Evolutionary conservation across 805 yeast species (phyloP).

Genomic region (Saccharomycopsis olivae): DNA sequence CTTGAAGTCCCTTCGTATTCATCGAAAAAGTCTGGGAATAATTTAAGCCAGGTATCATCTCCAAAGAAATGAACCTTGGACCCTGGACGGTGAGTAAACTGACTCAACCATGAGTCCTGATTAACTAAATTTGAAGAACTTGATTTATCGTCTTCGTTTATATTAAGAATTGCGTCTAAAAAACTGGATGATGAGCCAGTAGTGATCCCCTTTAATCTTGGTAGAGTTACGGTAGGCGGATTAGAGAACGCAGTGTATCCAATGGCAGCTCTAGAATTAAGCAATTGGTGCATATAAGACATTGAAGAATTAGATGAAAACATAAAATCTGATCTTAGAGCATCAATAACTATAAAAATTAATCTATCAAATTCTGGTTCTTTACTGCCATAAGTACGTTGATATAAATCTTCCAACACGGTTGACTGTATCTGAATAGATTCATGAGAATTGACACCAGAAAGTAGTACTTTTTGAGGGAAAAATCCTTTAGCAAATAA

Average conservation of each 20-base stretch:
- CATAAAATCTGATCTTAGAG: slow-evolving; percentile 81
- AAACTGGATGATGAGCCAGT: slow-evolving; percentile 94
- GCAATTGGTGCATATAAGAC: slow-evolving; percentile 51
- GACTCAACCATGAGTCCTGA: slow-evolving; percentile 84
- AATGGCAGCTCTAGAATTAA: slow-evolving; percentile 58
- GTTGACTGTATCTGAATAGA: slow-evolving; percentile 17
- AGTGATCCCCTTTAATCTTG: slow-evolving; percentile 84
- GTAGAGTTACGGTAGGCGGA: slow-evolving; percentile 96
- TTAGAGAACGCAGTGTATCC: slow-evolving; percentile 88
- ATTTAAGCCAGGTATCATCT: slow-evolving; percentile 94
- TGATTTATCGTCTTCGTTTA: slow-evolving; percentile 78
- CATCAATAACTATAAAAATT: slow-evolving; percentile 84
- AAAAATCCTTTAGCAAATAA: slow-evolving; percentile 78
- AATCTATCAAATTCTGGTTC: slow-evolving; percentile 49
- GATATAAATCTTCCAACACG: slow-evolving; percentile 10
- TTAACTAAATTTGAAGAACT: slow-evolving; percentile 51
- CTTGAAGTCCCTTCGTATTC: slow-evolving; percentile 81
- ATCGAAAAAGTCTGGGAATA: slow-evolving; percentile 43
- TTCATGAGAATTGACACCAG: slow-evolving; percentile 40
- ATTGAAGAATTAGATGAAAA: slow-evolving; percentile 58
- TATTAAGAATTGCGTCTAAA: slow-evolving; percentile 85
- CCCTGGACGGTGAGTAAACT: slow-evolving; percentile 30
- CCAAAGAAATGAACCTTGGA: slow-evolving; percentile 75
- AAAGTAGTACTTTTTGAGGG: slow-evolving; percentile 73
- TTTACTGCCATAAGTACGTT: slow-evolving; percentile 18